Evolutionary conservation across 2,329 filamentous ascomycete genomes (phyloP).

Genomic region (Myriosclerotinia scirpicola): DNA sequence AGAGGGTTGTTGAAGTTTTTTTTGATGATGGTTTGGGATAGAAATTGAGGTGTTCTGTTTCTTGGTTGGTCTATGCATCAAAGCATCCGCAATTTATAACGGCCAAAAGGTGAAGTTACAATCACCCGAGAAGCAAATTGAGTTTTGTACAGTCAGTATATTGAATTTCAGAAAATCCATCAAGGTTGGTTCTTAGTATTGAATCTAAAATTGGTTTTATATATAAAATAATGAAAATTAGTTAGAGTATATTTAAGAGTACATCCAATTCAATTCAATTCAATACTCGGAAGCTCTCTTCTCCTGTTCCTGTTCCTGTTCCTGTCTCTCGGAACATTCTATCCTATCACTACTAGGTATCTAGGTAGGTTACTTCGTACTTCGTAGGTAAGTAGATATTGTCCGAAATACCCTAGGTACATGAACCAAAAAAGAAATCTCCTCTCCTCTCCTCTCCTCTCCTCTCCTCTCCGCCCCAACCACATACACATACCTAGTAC

Average conservation of each 20-base stretch:
- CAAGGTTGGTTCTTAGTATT: background rate
- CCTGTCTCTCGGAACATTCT: too few species aligned
- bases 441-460: background rate
- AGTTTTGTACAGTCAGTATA: background rate
- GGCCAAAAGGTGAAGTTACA: background rate
- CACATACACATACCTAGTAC: too few species aligned
- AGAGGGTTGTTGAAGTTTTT: background rate
- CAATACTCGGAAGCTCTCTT: background rate
- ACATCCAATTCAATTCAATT: background rate
- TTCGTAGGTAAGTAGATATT: too few species aligned
- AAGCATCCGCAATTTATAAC: background rate
- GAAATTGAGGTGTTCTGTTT: conserved; percentile 1
- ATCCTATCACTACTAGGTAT: too few species aligned
- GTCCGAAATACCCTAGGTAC: too few species aligned
- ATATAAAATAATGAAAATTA: too few species aligned
- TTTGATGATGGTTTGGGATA: background rate
- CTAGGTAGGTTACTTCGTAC: too few species aligned
- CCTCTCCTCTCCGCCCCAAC: background rate
- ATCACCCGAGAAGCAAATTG: background rate
- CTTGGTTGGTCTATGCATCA: conserved; percentile 17
- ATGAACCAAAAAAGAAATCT: too few species aligned
- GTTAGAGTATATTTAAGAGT: too few species aligned
- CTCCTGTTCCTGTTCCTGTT: too few species aligned
- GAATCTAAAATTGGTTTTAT: background rate
- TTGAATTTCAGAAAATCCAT: background rate